Conservation (phyloP, 345 rosid species). For the Camelina neglecta region DNA sequence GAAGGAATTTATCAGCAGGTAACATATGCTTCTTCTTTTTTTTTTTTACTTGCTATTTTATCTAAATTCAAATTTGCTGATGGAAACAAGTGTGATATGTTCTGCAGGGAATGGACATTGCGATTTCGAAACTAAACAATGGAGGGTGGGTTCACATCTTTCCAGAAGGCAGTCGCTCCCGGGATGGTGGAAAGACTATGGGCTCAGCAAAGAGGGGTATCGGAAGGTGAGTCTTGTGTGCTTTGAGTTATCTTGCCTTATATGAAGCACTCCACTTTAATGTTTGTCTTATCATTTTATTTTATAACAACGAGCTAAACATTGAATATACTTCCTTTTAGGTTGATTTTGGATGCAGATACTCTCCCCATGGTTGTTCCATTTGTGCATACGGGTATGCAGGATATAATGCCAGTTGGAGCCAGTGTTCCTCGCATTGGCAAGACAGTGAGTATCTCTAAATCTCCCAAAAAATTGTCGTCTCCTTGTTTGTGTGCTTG, state of each 20-base stretch:
- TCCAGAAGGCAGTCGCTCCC: slow-evolving; percentile 95
- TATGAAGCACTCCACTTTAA: not conserved
- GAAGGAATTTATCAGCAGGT: slow-evolving; percentile 98
- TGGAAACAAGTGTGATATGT: not conserved
- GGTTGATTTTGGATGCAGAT: slow-evolving; percentile 90
- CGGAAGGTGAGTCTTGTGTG: slow-evolving; percentile 66
- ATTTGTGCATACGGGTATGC: slow-evolving; percentile 96
- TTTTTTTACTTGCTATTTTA: not conserved
- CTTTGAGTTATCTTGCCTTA: not conserved
- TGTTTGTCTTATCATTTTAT: not conserved
- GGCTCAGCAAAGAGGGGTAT: slow-evolving; percentile 90
- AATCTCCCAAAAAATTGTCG: not conserved
- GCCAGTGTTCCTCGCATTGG: slow-evolving; percentile 89
- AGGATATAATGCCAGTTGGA: slow-evolving; percentile 94
- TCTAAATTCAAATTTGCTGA: not conserved
- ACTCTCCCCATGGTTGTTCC: slow-evolving; percentile 82
- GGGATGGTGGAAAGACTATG: slow-evolving; percentile 93
- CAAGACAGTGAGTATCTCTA: slow-evolving; percentile 62
- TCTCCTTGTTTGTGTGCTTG: not conserved
- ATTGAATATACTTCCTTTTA: slow-evolving; percentile 33
- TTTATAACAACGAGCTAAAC: not conserved
- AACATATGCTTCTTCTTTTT: not conserved
- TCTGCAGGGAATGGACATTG: slow-evolving; percentile 94
- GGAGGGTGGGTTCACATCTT: slow-evolving; percentile 99
- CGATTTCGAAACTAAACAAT: slow-evolving; percentile 77